Evolutionary conservation across 2,329 filamentous ascomycete species (phyloP).

Genomic region (Colletotrichum truncatum): DNA sequence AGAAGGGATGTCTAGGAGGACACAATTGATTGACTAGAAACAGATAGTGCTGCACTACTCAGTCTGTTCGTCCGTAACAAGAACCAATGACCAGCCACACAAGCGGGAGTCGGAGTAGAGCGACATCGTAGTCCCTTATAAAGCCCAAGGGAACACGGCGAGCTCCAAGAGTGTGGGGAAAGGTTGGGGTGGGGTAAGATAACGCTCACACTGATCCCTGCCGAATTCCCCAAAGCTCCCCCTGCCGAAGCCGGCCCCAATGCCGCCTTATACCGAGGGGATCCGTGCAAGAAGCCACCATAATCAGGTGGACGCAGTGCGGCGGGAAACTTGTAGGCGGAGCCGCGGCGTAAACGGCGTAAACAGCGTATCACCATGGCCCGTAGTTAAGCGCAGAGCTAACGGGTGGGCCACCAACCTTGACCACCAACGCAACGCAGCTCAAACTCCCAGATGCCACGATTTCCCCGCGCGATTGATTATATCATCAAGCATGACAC

Average conservation of each 20-base stretch:
- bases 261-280: constrained; percentile 32
- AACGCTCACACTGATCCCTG: constrained; percentile 8
- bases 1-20: constrained; percentile 4
- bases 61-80: constrained; percentile 3
- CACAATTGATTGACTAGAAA: constrained; percentile 15
- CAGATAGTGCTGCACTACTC: constrained; percentile 3
- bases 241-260: constrained; percentile 26
- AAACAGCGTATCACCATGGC: constrained; percentile 20
- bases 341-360: constrained; percentile 21
- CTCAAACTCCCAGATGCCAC: background rate
- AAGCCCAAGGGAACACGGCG: constrained; percentile 20
- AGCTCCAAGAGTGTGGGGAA: constrained; percentile 29
- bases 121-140: constrained; percentile 30
- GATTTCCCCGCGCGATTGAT: background rate
- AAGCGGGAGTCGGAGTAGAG: constrained; percentile 13
- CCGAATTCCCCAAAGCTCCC: constrained; percentile 9
- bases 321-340: constrained; percentile 7
- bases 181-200: constrained; percentile 29
- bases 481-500: background rate
- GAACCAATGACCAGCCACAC: constrained; percentile 27
- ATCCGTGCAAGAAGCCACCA: constrained; percentile 1
- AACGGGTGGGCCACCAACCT: background rate
- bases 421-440: background rate
- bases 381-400: constrained; percentile 10
- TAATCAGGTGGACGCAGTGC: background rate